Evolutionary conservation across 345 rosid species (phyloP), one percentile per base, ranked within the genome.

Genomic region (Boechera divaricarpa): DNA sequence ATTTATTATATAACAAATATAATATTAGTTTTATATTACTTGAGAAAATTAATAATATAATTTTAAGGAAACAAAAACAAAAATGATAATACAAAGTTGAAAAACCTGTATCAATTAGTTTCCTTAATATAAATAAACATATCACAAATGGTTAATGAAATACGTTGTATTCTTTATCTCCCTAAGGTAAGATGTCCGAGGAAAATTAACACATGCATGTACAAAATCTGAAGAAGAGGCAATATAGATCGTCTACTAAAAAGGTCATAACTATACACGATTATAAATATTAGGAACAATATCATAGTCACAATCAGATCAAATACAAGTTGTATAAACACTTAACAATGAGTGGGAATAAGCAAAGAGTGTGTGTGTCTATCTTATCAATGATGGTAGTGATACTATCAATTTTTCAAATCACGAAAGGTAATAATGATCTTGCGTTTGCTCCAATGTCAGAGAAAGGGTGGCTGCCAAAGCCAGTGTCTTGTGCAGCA

Each of bases 261-360:
- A 15, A 8, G 39, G 6, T 55, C 5, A 39, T 10, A 42, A 26
- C 7, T 10, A 31, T 58, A 31, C 1, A 59, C 21, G 0, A 32
- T 33, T 71, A 71, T 71, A 71, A 48, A 72, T 72, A 49, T 36
- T 9, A 47, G 7, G 4, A 48, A 24, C 1, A 3, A 24, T 64
- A 28, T 42, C 28, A 39, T 15, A 39, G 0, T 10, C 7, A 16
- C 3, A 7, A 61, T 61, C 10, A 44, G 3, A 32, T 2, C 12
- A 28, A n/a, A n/a, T 16, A 56, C 3, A 56, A 8, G 2, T 6
- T 12, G 5, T 42, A 10, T 55, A 58, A 45, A 44, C 9, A 11
- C 29, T 60, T 31, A 31, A 45, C 7, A 39, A 59, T 70, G 75
- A 47, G 26, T 45, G 9, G 1, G 41, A 56, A 29, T 16, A 55